Percentiles rank a stretch among this genome's conserved stretches.
Conservation (phyloP, 2,329 filamentous ascomycete species). For the Penicillium occitanis region DNA sequence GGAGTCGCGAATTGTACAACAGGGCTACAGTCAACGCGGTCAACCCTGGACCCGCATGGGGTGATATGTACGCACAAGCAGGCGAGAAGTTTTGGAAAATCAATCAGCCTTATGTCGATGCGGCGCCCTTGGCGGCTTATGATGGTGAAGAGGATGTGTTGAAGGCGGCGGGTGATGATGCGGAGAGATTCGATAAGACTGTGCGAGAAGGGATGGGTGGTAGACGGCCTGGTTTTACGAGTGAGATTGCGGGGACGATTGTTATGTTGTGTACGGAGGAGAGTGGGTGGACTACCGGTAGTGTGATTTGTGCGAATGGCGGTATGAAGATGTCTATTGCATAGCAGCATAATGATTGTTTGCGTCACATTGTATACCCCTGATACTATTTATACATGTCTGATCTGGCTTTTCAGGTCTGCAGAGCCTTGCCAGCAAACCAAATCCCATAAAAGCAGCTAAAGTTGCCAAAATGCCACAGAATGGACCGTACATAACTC, state of each 20-base stretch:
- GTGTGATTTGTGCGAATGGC: slow-evolving; percentile 77
- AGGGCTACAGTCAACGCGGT: slow-evolving; percentile 64
- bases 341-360: not conserved
- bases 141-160: slow-evolving; percentile 18
- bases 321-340: slow-evolving; percentile 52
- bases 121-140: slow-evolving; percentile 58
- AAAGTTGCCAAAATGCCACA: slow-evolving; percentile 43
- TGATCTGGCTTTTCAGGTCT: not conserved
- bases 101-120: slow-evolving; percentile 62
- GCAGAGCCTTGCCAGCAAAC: slow-evolving; percentile 33
- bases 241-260: slow-evolving; percentile 73
- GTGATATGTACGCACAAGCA: slow-evolving; percentile 62
- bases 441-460: slow-evolving; percentile 41
- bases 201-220: slow-evolving; percentile 63
- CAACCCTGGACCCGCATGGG: slow-evolving; percentile 65
- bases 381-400: not conserved
- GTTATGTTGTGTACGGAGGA: slow-evolving; percentile 73
- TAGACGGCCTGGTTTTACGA: slow-evolving; percentile 62
- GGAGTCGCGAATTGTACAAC: slow-evolving; percentile 63
- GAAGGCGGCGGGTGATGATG: slow-evolving; percentile 35
- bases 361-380: not conserved
- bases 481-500: slow-evolving; percentile 37
- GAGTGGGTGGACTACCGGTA: slow-evolving; percentile 73
- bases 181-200: slow-evolving; percentile 59
- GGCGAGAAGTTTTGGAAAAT: slow-evolving; percentile 58